phyloP scores from a whole-genome alignment of 108 stramenopile species.

The Nitzschia inconspicua region DNA sequence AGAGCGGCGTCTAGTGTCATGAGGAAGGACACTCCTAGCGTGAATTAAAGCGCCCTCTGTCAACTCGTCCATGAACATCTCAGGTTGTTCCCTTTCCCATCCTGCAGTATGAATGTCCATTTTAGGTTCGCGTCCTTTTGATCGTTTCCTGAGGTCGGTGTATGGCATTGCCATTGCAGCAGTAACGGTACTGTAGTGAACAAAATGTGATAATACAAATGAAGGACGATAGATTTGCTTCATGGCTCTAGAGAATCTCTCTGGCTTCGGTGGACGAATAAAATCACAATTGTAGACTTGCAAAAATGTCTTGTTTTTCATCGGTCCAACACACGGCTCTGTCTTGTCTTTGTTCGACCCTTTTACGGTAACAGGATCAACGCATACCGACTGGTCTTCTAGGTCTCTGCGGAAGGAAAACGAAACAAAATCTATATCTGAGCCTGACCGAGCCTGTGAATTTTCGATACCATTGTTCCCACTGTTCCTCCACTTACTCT shows the following conservation, averaged over 20 bases:
- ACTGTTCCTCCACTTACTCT: constrained; percentile 20
- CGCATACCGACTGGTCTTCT: constrained; percentile 25
- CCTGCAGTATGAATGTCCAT: neutral
- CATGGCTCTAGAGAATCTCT: constrained; percentile 59
- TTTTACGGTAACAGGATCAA: constrained; percentile 6
- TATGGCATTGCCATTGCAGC: constrained; percentile 31
- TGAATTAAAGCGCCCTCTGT: constrained; percentile 76
- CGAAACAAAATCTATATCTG: neutral
- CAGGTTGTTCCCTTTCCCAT: constrained; percentile 16
- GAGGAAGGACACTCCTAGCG: constrained; percentile 32
- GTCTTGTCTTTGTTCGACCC: constrained; percentile 39
- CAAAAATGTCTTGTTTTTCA: constrained; percentile 56
- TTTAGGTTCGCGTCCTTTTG: neutral
- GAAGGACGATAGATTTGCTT: constrained; percentile 80
- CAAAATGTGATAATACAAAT: constrained; percentile 73
- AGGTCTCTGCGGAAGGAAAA: constrained; percentile 1
- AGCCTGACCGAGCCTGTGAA: neutral
- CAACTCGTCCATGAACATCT: constrained; percentile 53
- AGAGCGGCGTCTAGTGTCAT: constrained; percentile 25
- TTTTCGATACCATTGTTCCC: too few relatives aligned
- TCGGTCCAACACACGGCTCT: constrained; percentile 39
- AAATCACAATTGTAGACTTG: constrained; percentile 84
- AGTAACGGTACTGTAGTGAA: constrained; percentile 83
- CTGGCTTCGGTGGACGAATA: constrained; percentile 69
- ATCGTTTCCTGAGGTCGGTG: constrained; percentile 9